phyloP scores from a whole-genome alignment of 208 protist species.

The Giardia muris region DNA sequence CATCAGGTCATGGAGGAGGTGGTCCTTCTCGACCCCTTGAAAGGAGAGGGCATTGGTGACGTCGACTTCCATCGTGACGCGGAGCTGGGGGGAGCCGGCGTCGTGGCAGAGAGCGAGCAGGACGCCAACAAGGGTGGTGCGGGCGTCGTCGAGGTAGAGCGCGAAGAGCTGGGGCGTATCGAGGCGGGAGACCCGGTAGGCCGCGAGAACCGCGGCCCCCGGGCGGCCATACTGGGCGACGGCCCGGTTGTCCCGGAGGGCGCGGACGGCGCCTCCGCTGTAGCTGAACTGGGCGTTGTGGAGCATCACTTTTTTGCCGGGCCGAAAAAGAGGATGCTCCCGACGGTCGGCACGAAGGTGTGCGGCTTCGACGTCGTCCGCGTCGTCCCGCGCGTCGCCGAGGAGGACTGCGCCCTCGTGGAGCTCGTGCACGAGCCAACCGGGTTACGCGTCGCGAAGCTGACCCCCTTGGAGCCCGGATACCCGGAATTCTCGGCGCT shows the following conservation, averaged over 20 bases:
- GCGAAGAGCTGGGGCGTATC: not conserved
- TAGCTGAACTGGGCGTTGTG: not conserved
- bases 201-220: not conserved
- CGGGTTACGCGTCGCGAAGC: not conserved
- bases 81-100: too few relatives aligned
- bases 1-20: not conserved
- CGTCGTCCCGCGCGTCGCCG: not conserved
- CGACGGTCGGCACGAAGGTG: not conserved
- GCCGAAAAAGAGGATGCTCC: not conserved
- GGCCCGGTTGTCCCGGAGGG: not conserved
- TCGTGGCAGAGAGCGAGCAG: not conserved
- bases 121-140: not conserved
- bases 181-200: not conserved
- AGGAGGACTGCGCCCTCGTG: not conserved
- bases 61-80: too few relatives aligned
- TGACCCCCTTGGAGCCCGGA: not conserved
- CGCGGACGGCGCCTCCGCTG: not conserved
- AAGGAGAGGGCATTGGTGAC: too few relatives aligned
- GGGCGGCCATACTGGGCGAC: not conserved
- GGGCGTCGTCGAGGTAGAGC: not conserved
- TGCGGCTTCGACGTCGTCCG: not conserved
- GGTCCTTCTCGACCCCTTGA: too few relatives aligned
- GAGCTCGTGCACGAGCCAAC: not conserved
- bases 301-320: not conserved
- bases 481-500: not conserved